Base-by-base conservation (phyloP, 352 stramenopile species). In the Phytophthora hybrid region DNA sequence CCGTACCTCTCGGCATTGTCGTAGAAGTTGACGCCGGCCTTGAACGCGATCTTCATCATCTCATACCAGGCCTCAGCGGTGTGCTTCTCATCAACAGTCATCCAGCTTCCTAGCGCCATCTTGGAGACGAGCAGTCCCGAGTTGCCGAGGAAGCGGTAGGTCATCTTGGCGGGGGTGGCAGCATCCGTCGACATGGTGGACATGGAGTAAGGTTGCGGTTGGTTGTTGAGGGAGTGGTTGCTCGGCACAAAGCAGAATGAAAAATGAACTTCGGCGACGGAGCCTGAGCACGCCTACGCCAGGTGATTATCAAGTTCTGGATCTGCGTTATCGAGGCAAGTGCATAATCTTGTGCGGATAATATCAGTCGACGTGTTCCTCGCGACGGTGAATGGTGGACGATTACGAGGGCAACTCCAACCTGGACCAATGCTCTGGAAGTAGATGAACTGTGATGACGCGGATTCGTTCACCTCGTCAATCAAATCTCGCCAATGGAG, bases 11-110 rank as follows among this genome's bases (percentile, higher is more conserved):
- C 68, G 7, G 68, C 68, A 10, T 57, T 71, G 37, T 71, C 62
- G 29, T 47, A 75, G 46, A 75, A 75, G 55, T 71, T 75, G 55
- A 75, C 61, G 1, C 61, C 68, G 37, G 61, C 21, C 16, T 71
- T 16, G 62, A 66, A 75, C 7, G 55, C 61, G 19, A 62, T 75
- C 49, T 75, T 47, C 60, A 74, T 62, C 53, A 66, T 75, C 31
- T 63, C 61, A 26, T 71, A 75, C 62, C 68, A 74, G 19, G 39
- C 65, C 5, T 72, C 65, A 5, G 34, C 41, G 1, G 57, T 73
- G 18, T 73, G 23, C 26, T 67, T 67, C 6, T 73, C 66, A 8
- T 73, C 26, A n/a, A 58, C 49, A 8, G 23, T 7, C 66, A 73
- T 67, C 66, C 66, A 73, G 23, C 26, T 67, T 11, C 66, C 66